These are phyloP conservation scores for Trichoderma sp. DNA, from an alignment of 2,329 filamentous ascomycete genomes.

Conservation along the genomic window DNA sequence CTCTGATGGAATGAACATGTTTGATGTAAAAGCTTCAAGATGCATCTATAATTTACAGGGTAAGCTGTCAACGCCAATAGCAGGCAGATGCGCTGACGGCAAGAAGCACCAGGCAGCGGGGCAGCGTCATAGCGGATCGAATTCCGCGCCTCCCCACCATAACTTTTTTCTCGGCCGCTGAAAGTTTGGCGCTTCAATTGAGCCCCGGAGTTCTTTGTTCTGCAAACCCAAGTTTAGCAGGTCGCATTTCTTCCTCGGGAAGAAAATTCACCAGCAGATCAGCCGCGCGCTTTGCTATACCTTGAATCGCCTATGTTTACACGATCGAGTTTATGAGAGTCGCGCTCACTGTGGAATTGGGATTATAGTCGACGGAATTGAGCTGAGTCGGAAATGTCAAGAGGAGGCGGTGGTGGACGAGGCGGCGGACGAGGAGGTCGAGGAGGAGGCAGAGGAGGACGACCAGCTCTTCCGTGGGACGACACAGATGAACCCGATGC, in stretches of 20 bases:
- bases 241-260: not conserved
- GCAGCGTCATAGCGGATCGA: conserved; percentile 16
- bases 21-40: not conserved
- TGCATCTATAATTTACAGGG: not conserved
- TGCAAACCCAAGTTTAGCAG: not conserved
- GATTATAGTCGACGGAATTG: not conserved
- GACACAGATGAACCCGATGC: conserved; percentile 57
- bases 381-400: conserved; percentile 45
- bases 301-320: not conserved
- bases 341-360: not conserved
- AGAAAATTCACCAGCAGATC: not conserved
- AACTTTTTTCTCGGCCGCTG: conserved; percentile 7
- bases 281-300: not conserved
- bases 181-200: conserved; percentile 16
- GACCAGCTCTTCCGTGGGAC: conserved; percentile 54
- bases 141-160: conserved; percentile 23
- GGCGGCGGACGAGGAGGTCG: conserved; percentile 54
- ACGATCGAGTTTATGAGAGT: not conserved
- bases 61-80: not conserved
- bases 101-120: conserved; percentile 17
- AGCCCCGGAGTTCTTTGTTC: not conserved
- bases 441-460: conserved; percentile 48
- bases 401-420: conserved; percentile 52
- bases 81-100: conserved; percentile 23
- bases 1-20: not conserved